Evolutionary conservation across 495 filamentous ascomycete genomes (phyloP).

Genomic region (Penicillium tannophilum): DNA sequence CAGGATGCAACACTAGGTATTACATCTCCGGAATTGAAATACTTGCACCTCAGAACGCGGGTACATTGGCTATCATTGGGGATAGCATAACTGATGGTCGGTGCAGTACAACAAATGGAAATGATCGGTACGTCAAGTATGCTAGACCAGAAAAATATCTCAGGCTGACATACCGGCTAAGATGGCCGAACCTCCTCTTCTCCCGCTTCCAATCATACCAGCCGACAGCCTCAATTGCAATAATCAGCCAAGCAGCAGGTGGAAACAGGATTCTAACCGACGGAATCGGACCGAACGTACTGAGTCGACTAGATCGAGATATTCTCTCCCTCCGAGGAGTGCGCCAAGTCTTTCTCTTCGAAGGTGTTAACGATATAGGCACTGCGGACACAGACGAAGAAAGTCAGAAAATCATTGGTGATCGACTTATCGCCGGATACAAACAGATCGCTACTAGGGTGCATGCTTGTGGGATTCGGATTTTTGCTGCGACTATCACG

Average conservation of each 20-base stretch:
- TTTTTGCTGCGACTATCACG: slow-evolving; percentile 70
- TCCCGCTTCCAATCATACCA: slow-evolving; percentile 52
- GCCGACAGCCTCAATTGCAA: slow-evolving; percentile 49
- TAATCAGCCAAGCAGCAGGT: slow-evolving; percentile 74
- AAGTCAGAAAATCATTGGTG: slow-evolving; percentile 53
- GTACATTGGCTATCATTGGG: slow-evolving; percentile 63
- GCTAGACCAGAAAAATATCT: not conserved
- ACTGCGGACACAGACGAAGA: slow-evolving; percentile 44
- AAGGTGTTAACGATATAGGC: slow-evolving; percentile 76
- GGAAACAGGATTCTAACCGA: slow-evolving; percentile 68
- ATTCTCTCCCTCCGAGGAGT: slow-evolving; percentile 58
- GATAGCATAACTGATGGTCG: slow-evolving; percentile 77
- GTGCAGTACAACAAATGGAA: slow-evolving; percentile 62
- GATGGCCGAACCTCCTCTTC: slow-evolving; percentile 69
- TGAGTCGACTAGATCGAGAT: slow-evolving; percentile 66
- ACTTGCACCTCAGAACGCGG: slow-evolving; percentile 43
- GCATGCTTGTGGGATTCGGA: slow-evolving; percentile 55
- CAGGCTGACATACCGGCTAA: slow-evolving; percentile 15
- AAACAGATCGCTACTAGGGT: slow-evolving; percentile 58
- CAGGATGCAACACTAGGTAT: slow-evolving; percentile 43
- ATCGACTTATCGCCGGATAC: slow-evolving; percentile 57
- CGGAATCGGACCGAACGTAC: slow-evolving; percentile 62
- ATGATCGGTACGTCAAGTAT: slow-evolving; percentile 54
- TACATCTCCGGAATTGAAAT: slow-evolving; percentile 65
- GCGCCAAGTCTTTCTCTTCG: slow-evolving; percentile 67